Conservation (phyloP, 1,284 basidiomycete species). For the Ganoderma sinense region DNA sequence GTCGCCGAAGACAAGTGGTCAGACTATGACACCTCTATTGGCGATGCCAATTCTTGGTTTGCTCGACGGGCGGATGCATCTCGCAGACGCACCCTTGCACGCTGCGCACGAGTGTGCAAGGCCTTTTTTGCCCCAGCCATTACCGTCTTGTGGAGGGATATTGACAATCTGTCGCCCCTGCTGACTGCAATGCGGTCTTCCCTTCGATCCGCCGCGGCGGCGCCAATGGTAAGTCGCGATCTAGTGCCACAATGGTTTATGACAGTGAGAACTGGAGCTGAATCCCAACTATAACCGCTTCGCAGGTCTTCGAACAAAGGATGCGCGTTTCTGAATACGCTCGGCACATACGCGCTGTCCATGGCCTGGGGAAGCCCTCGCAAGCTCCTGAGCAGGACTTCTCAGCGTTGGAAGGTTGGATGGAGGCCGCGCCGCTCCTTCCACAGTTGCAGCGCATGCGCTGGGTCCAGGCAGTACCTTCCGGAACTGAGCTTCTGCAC, state of each 20-base stretch:
- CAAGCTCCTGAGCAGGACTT: neutral
- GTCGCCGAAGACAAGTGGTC: slow-evolving; percentile 16
- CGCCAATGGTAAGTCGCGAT: neutral
- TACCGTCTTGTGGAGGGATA: slow-evolving; percentile 21
- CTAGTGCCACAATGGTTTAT: neutral
- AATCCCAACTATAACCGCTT: neutral
- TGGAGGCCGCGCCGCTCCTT: slow-evolving; percentile 1
- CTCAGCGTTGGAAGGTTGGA: neutral
- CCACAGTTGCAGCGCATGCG: slow-evolving; percentile 17
- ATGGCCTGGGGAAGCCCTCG: slow-evolving; percentile 5
- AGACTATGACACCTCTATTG: slow-evolving; percentile 21
- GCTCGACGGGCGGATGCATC: slow-evolving; percentile 2
- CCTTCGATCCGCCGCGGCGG: neutral
- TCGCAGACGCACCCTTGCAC: slow-evolving; percentile 15
- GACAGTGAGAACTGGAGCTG: neutral
- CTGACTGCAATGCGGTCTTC: neutral
- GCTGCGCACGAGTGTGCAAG: slow-evolving; percentile 23
- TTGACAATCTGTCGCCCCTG: slow-evolving; percentile 21
- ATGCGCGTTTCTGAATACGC: slow-evolving; percentile 18
- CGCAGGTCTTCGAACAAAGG: neutral
- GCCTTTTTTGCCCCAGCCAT: slow-evolving; percentile 25
- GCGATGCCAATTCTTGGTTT: slow-evolving; percentile 17
- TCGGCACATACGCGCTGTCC: slow-evolving; percentile 18
- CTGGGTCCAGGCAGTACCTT: slow-evolving; percentile 15
- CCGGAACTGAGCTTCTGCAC: slow-evolving; percentile 10